These are phyloP conservation scores for Leccinum boreale DNA, from an alignment of 768 basidiomycete genomes.

Conservation along the genomic window DNA sequence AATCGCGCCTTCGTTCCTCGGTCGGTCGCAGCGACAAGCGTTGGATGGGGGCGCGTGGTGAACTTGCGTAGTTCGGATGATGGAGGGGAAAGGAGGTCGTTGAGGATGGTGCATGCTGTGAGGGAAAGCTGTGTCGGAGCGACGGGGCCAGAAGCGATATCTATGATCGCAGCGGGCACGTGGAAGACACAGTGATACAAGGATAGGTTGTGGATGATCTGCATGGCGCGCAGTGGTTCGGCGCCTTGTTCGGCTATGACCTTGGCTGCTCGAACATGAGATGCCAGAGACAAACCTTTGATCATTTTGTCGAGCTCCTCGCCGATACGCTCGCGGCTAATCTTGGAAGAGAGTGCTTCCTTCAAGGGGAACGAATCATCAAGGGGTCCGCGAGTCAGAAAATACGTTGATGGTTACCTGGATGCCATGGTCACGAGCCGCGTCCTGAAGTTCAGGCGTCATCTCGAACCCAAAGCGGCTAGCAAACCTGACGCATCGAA, in stretches of 20 bases:
- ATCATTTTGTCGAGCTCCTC: slow-evolving; percentile 95
- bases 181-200: slow-evolving; percentile 69
- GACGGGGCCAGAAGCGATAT: slow-evolving; percentile 44
- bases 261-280: background rate
- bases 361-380: slow-evolving; percentile 16
- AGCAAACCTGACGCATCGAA: slow-evolving; percentile 89
- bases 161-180: slow-evolving; percentile 43
- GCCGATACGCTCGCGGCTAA: slow-evolving; percentile 88
- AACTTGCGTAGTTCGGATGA: slow-evolving; percentile 12
- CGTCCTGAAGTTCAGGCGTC: slow-evolving; percentile 60
- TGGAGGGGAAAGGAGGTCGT: slow-evolving; percentile 39
- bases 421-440: slow-evolving; percentile 58
- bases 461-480: slow-evolving; percentile 84
- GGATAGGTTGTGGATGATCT: slow-evolving; percentile 69
- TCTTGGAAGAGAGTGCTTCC: slow-evolving; percentile 72
- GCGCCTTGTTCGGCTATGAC: slow-evolving; percentile 45
- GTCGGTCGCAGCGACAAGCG: slow-evolving; percentile 35
- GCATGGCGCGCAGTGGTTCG: slow-evolving; percentile 70
- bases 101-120: slow-evolving; percentile 57
- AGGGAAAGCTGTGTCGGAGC: slow-evolving; percentile 44
- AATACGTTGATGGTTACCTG: slow-evolving; percentile 42
- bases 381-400: background rate
- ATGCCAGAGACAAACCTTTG: slow-evolving; percentile 49
- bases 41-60: slow-evolving; percentile 30
- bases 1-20: slow-evolving; percentile 50